Evolutionary conservation across 179 eudicot species (phyloP).

Genomic region (Spinacia oleracea): DNA sequence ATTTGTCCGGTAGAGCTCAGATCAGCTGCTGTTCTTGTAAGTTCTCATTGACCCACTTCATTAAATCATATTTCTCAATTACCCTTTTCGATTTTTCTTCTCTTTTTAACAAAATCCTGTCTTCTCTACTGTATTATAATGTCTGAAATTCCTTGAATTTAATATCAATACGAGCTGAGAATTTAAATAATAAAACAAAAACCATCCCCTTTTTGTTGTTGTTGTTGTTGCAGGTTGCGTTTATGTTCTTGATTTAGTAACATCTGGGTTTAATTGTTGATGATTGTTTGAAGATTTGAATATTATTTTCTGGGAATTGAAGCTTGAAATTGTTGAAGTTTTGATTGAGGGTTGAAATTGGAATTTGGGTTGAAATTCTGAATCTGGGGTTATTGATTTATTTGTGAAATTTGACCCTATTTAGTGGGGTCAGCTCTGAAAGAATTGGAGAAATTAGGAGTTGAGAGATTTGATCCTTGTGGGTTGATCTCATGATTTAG

Average conservation of each 20-base stretch:
- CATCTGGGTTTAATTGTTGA: constrained; percentile 8
- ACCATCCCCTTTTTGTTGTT: not conserved
- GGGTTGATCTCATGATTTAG: not conserved
- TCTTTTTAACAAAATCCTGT: not conserved
- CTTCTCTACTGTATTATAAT: not conserved
- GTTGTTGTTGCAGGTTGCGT: constrained; percentile 14
- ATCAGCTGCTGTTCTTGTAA: constrained; percentile 37
- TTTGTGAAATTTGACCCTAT: constrained; percentile 15
- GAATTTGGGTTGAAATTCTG: constrained; percentile 7
- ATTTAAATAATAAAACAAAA: not conserved
- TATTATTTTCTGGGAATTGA: constrained; percentile 17
- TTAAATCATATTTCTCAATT: constrained; percentile 9
- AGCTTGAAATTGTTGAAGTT: constrained; percentile 9
- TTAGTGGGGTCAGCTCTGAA: constrained; percentile 1
- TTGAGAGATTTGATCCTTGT: not conserved
- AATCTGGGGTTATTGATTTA: constrained; percentile 18
- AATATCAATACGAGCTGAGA: not conserved
- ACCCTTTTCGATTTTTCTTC: constrained; percentile 27
- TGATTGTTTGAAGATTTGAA: constrained; percentile 18
- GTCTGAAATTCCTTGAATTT: not conserved
- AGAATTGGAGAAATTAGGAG: not conserved
- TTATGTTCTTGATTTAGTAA: not conserved
- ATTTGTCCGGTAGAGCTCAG: constrained; percentile 21
- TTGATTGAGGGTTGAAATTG: constrained; percentile 15
- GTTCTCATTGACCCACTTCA: constrained; percentile 32